These are phyloP conservation scores for Aspergillus ochraceus DNA, from an alignment of 2,329 filamentous ascomycete species.

Conservation along the genomic window DNA sequence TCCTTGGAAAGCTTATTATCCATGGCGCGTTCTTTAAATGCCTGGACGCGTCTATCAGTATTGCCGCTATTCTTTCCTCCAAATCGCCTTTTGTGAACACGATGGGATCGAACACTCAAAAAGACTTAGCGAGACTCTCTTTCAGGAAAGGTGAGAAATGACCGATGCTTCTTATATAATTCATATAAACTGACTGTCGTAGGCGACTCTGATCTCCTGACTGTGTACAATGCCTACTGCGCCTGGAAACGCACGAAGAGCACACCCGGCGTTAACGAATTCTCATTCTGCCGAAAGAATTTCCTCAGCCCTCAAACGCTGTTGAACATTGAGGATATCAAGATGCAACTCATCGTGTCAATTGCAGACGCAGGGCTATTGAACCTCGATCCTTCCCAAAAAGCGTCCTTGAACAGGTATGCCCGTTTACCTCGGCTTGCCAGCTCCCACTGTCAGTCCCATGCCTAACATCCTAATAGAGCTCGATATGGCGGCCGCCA, in stretches of 20 bases:
- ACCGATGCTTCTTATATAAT: neutral
- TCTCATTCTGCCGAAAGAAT: constrained; percentile 91
- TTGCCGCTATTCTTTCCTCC: constrained; percentile 88
- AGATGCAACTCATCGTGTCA: constrained; percentile 82
- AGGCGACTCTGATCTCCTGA: constrained; percentile 88
- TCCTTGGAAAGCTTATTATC: constrained; percentile 89
- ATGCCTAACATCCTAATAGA: constrained; percentile 28
- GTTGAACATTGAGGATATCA: constrained; percentile 90
- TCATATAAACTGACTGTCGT: constrained; percentile 8
- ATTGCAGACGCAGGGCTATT: constrained; percentile 85
- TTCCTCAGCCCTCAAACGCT: constrained; percentile 88
- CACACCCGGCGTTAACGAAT: constrained; percentile 70
- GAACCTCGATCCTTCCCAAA: constrained; percentile 71
- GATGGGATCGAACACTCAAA: constrained; percentile 78
- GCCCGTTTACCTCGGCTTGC: too few species aligned
- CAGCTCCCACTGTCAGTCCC: neutral
- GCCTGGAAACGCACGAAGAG: constrained; percentile 84
- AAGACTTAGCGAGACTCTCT: constrained; percentile 72
- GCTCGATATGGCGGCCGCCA: constrained; percentile 64
- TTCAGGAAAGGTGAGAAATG: constrained; percentile 66
- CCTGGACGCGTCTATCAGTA: constrained; percentile 85
- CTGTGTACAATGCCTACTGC: constrained; percentile 88
- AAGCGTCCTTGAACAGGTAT: constrained; percentile 65
- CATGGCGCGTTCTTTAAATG: constrained; percentile 85
- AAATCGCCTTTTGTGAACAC: constrained; percentile 92